Conservation (phyloP, 1,284 basidiomycete species). For the Boletus sp. region DNA sequence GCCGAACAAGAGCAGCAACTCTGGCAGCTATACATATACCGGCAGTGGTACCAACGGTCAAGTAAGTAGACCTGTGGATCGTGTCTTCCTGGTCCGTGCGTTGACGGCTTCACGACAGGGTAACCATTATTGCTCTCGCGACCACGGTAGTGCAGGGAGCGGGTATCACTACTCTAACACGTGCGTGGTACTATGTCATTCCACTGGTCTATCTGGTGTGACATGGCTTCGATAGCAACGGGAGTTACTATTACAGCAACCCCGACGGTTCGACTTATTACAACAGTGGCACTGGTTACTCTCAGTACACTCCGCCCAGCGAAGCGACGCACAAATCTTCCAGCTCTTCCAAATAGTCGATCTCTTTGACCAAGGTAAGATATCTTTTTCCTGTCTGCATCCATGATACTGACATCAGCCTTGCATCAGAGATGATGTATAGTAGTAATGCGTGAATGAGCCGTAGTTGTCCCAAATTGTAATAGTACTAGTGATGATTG, state of each 20-base stretch:
- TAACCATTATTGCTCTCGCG: slow-evolving; percentile 53
- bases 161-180: slow-evolving; percentile 60
- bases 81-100: not conserved
- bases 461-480: too few species aligned
- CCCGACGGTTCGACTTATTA: slow-evolving; percentile 59
- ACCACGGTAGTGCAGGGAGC: slow-evolving; percentile 37
- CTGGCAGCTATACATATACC: slow-evolving; percentile 39
- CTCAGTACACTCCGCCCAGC: slow-evolving; percentile 49
- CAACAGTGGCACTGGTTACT: slow-evolving; percentile 44
- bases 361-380: not conserved
- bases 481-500: not conserved
- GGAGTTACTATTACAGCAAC: slow-evolving; percentile 59
- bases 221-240: slow-evolving; percentile 36
- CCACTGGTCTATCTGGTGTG: not conserved
- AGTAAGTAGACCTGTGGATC: slow-evolving; percentile 28
- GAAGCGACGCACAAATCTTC: slow-evolving; percentile 36
- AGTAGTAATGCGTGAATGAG: not conserved
- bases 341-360: slow-evolving; percentile 21
- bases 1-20: slow-evolving; percentile 17
- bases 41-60: slow-evolving; percentile 49
- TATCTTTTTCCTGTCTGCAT: not conserved
- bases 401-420: not conserved
- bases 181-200: slow-evolving; percentile 27
- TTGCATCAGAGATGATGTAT: not conserved
- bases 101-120: slow-evolving; percentile 35